Conservation (phyloP, 805 yeast genomes). For the Priceomyces castillae region DNA sequence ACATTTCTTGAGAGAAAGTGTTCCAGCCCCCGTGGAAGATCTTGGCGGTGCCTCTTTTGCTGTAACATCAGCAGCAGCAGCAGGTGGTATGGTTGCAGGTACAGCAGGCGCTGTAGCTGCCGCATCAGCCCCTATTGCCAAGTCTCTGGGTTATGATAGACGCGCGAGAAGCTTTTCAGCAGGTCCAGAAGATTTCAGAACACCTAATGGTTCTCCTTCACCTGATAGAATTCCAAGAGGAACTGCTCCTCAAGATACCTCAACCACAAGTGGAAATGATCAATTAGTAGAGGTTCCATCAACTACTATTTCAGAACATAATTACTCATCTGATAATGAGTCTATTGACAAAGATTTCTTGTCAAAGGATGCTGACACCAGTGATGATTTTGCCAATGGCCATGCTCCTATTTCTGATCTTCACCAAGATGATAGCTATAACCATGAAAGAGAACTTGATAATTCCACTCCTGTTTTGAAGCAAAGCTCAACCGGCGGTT, state of each 20-base stretch:
- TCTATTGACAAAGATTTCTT: slow-evolving; percentile 1
- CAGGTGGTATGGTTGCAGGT: slow-evolving; percentile 19
- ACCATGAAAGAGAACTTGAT: background rate
- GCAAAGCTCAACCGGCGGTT: background rate
- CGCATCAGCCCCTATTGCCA: slow-evolving; percentile 5
- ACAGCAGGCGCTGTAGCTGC: slow-evolving; percentile 10
- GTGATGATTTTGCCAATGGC: background rate
- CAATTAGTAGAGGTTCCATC: slow-evolving; percentile 31
- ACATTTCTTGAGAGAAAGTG: slow-evolving; percentile 21
- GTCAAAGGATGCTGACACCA: slow-evolving; percentile 1
- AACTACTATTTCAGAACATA: slow-evolving; percentile 17
- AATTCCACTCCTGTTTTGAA: slow-evolving; percentile 3
- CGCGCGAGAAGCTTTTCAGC: slow-evolving; percentile 39
- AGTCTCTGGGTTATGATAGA: slow-evolving; percentile 16
- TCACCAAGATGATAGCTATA: background rate
- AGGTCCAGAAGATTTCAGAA: slow-evolving; percentile 31
- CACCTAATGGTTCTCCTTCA: slow-evolving; percentile 23
- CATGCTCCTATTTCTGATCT: background rate
- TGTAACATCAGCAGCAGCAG: slow-evolving; percentile 17
- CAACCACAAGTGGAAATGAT: slow-evolving; percentile 10
- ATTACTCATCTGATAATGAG: slow-evolving; percentile 1
- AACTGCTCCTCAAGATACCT: slow-evolving; percentile 5
- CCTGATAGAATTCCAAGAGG: slow-evolving; percentile 15
- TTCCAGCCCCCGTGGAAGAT: slow-evolving; percentile 15
- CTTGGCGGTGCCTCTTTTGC: background rate